Evolutionary conservation across 371 early-diverging fungal species (phyloP).

Genomic region (Mortierella sp.): DNA sequence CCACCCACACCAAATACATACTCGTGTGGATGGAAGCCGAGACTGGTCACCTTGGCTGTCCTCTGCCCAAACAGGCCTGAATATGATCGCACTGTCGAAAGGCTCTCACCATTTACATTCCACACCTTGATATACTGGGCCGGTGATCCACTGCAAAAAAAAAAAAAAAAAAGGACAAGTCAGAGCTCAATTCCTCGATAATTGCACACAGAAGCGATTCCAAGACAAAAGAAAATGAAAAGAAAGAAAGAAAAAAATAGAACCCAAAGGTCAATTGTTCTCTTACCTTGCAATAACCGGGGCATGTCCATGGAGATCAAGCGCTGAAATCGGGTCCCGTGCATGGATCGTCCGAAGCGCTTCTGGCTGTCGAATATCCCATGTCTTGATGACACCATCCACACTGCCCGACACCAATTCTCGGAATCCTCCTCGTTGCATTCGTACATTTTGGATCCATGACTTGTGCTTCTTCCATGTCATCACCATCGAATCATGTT

Average conservation of each 20-base stretch:
- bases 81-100: slow-evolving; percentile 68
- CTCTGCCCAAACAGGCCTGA: slow-evolving; percentile 62
- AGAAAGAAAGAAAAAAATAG: background rate
- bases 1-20: slow-evolving; percentile 52
- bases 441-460: slow-evolving; percentile 70
- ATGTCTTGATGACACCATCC: slow-evolving; percentile 82
- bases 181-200: too few relatives aligned
- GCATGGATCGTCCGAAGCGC: slow-evolving; percentile 62
- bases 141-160: slow-evolving; percentile 63
- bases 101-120: slow-evolving; percentile 64
- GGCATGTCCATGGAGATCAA: slow-evolving; percentile 78
- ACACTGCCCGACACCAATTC: slow-evolving; percentile 68
- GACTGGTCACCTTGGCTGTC: slow-evolving; percentile 41
- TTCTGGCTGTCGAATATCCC: slow-evolving; percentile 79
- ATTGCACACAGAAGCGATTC: too few relatives aligned
- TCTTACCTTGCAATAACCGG: slow-evolving; percentile 74
- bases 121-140: slow-evolving; percentile 74
- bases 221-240: background rate
- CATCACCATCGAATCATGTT: slow-evolving; percentile 63
- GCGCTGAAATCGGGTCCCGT: slow-evolving; percentile 57
- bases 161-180: background rate
- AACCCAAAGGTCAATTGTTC: background rate
- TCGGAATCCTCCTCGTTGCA: slow-evolving; percentile 71
- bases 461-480: slow-evolving; percentile 74
- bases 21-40: slow-evolving; percentile 51